Evolutionary conservation across 129 eudicot genomes (phyloP), one percentile per base, ranked within the genome.

Genomic region (Cynara cardunculus): DNA sequence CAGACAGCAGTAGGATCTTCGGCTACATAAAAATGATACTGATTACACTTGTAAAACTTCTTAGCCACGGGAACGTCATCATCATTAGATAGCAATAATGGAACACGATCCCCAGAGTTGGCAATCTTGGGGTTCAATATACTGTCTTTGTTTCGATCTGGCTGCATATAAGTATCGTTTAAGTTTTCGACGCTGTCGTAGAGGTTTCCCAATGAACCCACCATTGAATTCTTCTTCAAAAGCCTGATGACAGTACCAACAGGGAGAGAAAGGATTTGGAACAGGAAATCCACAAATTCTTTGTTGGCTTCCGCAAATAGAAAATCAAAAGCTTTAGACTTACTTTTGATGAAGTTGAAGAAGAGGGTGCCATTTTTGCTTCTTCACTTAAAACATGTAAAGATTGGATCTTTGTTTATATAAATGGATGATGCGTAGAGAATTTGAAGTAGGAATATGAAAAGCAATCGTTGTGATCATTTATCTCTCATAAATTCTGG

Each of bases 1-100:
- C 88, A 89, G 67, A 12, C 0, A 2, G 80, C 70, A 2, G 6
- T n/a, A 13, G 74, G 35, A 59, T 82, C 67, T 28, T 84, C 88
- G 3, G 82, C 7, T 13, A 86, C 73, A 31, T 25, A 10, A 1
- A 0, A 0, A 65, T 22, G 0, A 64, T 7, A 14, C 8, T 6
- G 0, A 27, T 37, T 2, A 7, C 92, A 89, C 72, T 1, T 72
- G 31, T 84, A 79, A 12, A 79, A 84, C 68, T 56, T 68, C 10
- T 56, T 64, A 11, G 32, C 31, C 71, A 14, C 1, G 0, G 74
- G 4, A 41, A 7, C 71, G 4, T 8, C 81, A 14, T 76, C 78
- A 22, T 44, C 8, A 19, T 11, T 1, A 11, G 78, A 7, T 19
- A 16, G 21, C 62, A 16, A 49, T 49, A 46, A 2, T 46, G 14